These are phyloP conservation scores for Danielia oregonensis DNA, from an alignment of 805 yeast species.

Conservation along the genomic window DNA sequence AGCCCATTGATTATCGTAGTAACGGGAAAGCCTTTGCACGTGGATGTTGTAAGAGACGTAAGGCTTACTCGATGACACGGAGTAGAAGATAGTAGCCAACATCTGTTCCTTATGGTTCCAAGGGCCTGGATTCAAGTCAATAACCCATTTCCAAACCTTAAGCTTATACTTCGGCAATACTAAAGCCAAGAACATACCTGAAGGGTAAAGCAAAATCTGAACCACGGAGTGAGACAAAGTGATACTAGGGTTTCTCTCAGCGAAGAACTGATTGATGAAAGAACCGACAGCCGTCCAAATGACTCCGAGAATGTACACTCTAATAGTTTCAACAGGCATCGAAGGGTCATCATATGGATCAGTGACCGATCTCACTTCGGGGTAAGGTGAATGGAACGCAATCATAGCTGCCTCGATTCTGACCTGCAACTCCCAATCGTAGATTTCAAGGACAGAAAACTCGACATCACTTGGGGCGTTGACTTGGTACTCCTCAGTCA, in stretches of 20 bases:
- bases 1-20: constrained; percentile 26
- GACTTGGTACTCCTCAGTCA: not conserved
- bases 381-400: constrained; percentile 39
- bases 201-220: constrained; percentile 17
- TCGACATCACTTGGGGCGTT: not conserved
- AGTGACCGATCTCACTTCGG: constrained; percentile 38
- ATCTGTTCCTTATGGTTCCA: constrained; percentile 65
- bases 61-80: constrained; percentile 27
- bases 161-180: constrained; percentile 7
- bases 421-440: constrained; percentile 29
- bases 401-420: constrained; percentile 36
- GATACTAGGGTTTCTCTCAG: constrained; percentile 15
- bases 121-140: constrained; percentile 57
- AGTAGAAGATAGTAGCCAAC: constrained; percentile 49
- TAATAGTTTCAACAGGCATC: constrained; percentile 32
- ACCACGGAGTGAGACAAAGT: constrained; percentile 12
- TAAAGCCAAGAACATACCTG: constrained; percentile 43
- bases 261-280: constrained; percentile 15
- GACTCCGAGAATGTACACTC: constrained; percentile 23
- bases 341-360: constrained; percentile 38
- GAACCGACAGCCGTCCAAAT: constrained; percentile 28
- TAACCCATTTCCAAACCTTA: constrained; percentile 29
- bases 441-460: not conserved
- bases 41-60: constrained; percentile 29
- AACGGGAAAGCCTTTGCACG: constrained; percentile 14